Conservation (phyloP, 129 eudicot species). For the Flaveria trinervia region DNA sequence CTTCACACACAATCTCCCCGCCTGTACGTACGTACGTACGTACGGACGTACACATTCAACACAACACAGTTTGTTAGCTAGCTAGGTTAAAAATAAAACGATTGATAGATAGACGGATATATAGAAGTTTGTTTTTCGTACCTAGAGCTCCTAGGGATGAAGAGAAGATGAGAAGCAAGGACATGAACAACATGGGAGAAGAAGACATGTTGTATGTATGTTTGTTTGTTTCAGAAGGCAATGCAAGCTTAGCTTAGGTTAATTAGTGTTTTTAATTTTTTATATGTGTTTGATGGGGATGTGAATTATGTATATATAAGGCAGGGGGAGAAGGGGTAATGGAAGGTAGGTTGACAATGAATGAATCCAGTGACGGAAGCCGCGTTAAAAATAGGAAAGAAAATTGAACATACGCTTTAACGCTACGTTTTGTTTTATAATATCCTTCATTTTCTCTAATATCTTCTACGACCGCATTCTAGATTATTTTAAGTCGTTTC, state of each 20-base stretch:
- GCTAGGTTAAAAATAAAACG: too few relatives aligned
- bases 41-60: background rate
- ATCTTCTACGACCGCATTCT: too few relatives aligned
- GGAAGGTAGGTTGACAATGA: too few relatives aligned
- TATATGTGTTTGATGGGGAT: background rate
- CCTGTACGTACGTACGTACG: slow-evolving; percentile 29
- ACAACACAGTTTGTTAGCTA: background rate
- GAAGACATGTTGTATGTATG: slow-evolving; percentile 29
- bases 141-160: slow-evolving; percentile 54
- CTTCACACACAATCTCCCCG: slow-evolving; percentile 56
- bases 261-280: background rate
- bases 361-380: too few relatives aligned
- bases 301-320: background rate
- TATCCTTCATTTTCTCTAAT: too few relatives aligned
- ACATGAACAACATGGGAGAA: slow-evolving; percentile 24
- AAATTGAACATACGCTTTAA: too few relatives aligned
- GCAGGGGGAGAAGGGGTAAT: background rate
- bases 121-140: background rate
- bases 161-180: slow-evolving; percentile 44
- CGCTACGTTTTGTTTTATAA: too few relatives aligned
- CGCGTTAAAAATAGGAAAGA: too few relatives aligned
- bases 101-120: too few relatives aligned
- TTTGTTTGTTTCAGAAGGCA: background rate
- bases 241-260: background rate
- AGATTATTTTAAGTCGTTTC: too few relatives aligned